phyloP scores from a whole-genome alignment of 2,329 filamentous ascomycete species.

The Coniella lustricola region DNA sequence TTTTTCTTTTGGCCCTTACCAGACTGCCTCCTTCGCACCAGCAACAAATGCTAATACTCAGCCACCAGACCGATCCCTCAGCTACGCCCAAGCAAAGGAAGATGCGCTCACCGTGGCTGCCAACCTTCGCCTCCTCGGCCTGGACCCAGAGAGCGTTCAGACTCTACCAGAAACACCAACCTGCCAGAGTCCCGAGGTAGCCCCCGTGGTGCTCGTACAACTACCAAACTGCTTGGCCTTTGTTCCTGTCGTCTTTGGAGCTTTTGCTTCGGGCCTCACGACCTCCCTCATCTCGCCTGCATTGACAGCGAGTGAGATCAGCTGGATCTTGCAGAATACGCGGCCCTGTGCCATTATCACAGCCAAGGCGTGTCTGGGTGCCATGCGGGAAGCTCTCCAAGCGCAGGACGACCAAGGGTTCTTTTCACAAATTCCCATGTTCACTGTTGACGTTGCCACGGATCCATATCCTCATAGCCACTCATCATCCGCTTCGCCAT shows the following conservation, averaged over 20 bases:
- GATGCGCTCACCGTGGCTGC: conserved; percentile 31
- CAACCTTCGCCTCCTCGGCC: conserved; percentile 28
- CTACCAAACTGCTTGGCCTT: conserved; percentile 36
- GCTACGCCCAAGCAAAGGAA: conserved; percentile 25
- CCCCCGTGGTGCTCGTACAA: conserved; percentile 35
- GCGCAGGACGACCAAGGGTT: conserved; percentile 27
- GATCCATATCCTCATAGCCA: conserved; percentile 29
- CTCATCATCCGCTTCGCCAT: neutral
- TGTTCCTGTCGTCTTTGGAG: conserved; percentile 28
- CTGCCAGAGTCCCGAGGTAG: conserved; percentile 31
- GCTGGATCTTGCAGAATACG: conserved; percentile 35
- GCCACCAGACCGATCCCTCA: conserved; percentile 29
- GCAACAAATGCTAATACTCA: conserved; percentile 6
- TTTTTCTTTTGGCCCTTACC: neutral
- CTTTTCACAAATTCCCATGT: conserved; percentile 47
- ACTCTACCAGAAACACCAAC: conserved; percentile 32
- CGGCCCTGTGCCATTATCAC: conserved; percentile 32
- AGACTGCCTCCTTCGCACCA: no score
- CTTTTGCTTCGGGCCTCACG: conserved; percentile 33
- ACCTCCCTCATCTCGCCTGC: conserved; percentile 33
- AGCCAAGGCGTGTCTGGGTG: conserved; percentile 23
- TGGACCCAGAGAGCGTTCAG: conserved; percentile 27
- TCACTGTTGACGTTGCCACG: conserved; percentile 39
- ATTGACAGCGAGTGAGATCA: conserved; percentile 31
- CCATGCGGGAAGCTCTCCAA: conserved; percentile 28